These are phyloP conservation scores for Penicillium sp. DNA, from an alignment of 2,329 filamentous ascomycete genomes.

Conservation along the genomic window DNA sequence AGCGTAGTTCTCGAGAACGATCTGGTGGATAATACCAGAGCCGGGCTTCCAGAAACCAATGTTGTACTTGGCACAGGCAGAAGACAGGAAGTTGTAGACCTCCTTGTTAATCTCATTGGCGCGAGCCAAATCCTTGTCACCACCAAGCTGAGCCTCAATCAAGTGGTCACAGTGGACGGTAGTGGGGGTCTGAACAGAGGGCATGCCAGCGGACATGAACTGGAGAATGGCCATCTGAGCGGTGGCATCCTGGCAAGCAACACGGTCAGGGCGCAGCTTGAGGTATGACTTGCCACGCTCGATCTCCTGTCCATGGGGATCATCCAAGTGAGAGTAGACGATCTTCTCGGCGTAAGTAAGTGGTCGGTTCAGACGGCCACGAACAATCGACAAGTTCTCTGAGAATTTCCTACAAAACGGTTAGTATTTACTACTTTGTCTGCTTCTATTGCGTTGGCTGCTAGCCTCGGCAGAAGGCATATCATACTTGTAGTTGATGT, in stretches of 20 bases:
- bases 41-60: constrained; percentile 99
- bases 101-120: constrained; percentile 96
- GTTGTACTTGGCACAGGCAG: constrained; percentile 97
- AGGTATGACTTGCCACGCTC: constrained; percentile 94
- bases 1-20: constrained; percentile 96
- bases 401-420: constrained; percentile 77
- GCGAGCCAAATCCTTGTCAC: constrained; percentile 86
- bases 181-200: constrained; percentile 85
- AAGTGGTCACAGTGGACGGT: constrained; percentile 99
- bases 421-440: not conserved
- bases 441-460: not conserved
- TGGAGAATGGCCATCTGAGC: constrained; percentile 99
- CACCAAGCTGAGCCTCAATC: constrained; percentile 95
- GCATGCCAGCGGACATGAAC: constrained; percentile 99
- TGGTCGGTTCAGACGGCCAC: constrained; percentile 82
- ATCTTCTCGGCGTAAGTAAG: constrained; percentile 98
- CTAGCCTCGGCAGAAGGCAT: not conserved
- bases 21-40: constrained; percentile 99
- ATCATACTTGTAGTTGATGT: constrained; percentile 83
- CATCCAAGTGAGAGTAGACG: constrained; percentile 96
- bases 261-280: constrained; percentile 92
- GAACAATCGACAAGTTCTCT: constrained; percentile 91
- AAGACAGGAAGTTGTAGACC: constrained; percentile 95
- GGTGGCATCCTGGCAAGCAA: constrained; percentile 98
- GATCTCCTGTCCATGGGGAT: constrained; percentile 93